phyloP scores from a whole-genome alignment of 345 rosid species.

The Moricandia arvensis region DNA sequence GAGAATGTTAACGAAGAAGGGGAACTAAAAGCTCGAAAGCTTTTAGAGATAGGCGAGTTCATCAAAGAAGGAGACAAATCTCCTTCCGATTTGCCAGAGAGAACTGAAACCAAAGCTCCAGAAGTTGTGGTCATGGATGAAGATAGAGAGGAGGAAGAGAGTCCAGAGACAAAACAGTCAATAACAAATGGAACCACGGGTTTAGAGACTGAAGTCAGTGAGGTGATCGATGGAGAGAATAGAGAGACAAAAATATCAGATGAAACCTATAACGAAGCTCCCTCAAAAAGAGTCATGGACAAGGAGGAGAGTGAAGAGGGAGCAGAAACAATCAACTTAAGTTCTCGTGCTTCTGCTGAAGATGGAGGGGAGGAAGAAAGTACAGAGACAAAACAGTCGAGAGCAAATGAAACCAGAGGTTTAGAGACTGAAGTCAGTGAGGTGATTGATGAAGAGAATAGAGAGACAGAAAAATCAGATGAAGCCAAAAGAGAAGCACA shows the following conservation, averaged over 20 bases:
- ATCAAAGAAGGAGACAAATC: constrained; percentile 32
- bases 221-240: constrained; percentile 2
- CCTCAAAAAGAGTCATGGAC: constrained; percentile 4
- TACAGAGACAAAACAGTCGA: neutral
- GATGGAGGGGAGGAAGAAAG: constrained; percentile 24
- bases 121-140: constrained; percentile 41
- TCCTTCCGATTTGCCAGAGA: constrained; percentile 24
- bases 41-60: constrained; percentile 31
- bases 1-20: constrained; percentile 34
- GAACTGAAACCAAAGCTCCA: constrained; percentile 41
- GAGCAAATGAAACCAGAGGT: constrained; percentile 23
- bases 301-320: constrained; percentile 21
- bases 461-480: constrained; percentile 6
- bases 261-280: constrained; percentile 29
- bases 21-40: constrained; percentile 32
- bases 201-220: constrained; percentile 15
- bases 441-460: constrained; percentile 6
- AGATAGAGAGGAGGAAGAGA: constrained; percentile 26
- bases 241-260: constrained; percentile 13
- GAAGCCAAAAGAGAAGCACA: constrained; percentile 27
- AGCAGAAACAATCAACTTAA: constrained; percentile 1
- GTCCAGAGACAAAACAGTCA: constrained; percentile 1
- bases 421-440: constrained; percentile 16
- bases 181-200: constrained; percentile 23
- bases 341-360: constrained; percentile 9